These are phyloP conservation scores for Viola pubescens DNA, from an alignment of 441 rosid species.

Conservation along the genomic window DNA sequence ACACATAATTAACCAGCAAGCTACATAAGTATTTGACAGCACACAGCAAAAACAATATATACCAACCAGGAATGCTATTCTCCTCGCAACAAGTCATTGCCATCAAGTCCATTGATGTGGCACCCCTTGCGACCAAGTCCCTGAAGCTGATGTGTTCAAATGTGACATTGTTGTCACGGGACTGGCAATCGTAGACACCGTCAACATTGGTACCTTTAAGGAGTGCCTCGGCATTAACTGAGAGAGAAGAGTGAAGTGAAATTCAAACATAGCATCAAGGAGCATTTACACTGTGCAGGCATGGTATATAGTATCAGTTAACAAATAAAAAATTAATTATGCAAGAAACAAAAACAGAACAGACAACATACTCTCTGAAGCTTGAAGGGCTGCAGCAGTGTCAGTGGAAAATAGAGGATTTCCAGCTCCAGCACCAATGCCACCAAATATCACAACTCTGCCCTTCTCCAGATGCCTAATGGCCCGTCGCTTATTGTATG, in stretches of 20 bases:
- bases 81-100: conserved; percentile 57
- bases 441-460: conserved; percentile 92
- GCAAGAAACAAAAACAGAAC: background rate
- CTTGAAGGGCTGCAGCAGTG: conserved; percentile 78
- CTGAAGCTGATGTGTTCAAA: conserved; percentile 46
- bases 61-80: conserved; percentile 53
- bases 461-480: conserved; percentile 89
- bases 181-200: conserved; percentile 42
- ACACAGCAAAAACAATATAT: too few relatives aligned
- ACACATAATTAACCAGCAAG: background rate
- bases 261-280: background rate
- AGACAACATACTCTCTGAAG: conserved; percentile 47
- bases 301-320: too few relatives aligned
- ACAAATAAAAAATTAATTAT: background rate
- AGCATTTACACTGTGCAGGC: too few relatives aligned
- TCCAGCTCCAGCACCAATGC: conserved; percentile 70
- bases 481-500: conserved; percentile 72
- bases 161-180: conserved; percentile 30
- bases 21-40: conserved; percentile 7
- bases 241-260: background rate
- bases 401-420: conserved; percentile 87
- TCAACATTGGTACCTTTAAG: conserved; percentile 52
- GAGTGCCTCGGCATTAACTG: conserved; percentile 59
- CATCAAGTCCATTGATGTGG: conserved; percentile 49
- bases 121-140: conserved; percentile 40